Evolutionary conservation across 441 rosid genomes (phyloP), one percentile per base, ranked within the genome.

Genomic region (Jatropha podagrica): DNA sequence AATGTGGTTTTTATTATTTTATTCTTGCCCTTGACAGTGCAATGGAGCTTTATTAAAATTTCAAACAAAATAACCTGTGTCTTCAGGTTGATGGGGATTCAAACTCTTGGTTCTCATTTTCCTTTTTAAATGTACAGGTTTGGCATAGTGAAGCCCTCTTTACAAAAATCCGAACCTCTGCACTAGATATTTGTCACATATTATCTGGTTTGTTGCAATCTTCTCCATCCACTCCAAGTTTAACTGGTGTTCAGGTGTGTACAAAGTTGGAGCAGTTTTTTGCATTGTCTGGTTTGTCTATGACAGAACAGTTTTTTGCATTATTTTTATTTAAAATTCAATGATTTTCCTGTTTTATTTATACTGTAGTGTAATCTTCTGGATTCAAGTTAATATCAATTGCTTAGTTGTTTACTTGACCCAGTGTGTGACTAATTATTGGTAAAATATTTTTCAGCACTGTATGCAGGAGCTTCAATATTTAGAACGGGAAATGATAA

Each of bases 181-280:
- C 97, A 13, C 71, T 91, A 49, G 92, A 91, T 81, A 83, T 92
- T 62, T 88, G 91, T 73, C 88, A 79, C 58, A 74, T 82, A 48
- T 83, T 90, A 80, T 74, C 78, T 68, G 78, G 77, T 68, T 81
- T 84, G 72, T 82, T 86, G 72, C 85, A 76, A 78, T 86, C 91
- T 68, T 80, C 88, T 74, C 76, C 82, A 18, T 84, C 77, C 44
- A 77, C 81, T 76, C 85, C 94, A 73, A 84, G 82, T 65, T 74
- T 85, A 69, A 81, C 84, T 80, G 61, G 74, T 63, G 82, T 91
- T 78, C 90, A 89, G 97, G 98, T 94, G 76, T 71, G 85, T 42
- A 67, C 74, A 82, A 51, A 68, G 64, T 71, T 60, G 70, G 54
- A 42, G 13, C 20, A 32, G 32, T 32, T 32, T 32, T 32, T 32